A percentile compares a stretch with the other conserved stretches of the same genome.
phyloP scores from a whole-genome alignment of 2,329 filamentous ascomycete species.

The Aspergillus spinulosporus region DNA sequence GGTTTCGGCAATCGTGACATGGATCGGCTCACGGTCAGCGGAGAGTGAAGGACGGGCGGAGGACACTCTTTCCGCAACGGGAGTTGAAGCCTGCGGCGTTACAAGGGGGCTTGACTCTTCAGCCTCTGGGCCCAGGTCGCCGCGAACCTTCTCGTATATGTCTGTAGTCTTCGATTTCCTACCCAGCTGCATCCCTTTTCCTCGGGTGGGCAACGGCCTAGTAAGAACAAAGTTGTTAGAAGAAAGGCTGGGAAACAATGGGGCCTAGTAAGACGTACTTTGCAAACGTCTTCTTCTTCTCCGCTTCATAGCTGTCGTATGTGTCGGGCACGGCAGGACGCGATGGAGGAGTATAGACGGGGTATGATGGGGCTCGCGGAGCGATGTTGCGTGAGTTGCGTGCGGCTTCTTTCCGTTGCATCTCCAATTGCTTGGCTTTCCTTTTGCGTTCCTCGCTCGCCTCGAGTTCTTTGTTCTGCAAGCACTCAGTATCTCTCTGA shows the following conservation, averaged over 20 bases:
- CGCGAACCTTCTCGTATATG: slow-evolving; percentile 93
- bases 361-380: slow-evolving; percentile 78
- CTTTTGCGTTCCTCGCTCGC: slow-evolving; percentile 97
- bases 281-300: slow-evolving; percentile 88
- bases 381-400: slow-evolving; percentile 67
- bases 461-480: slow-evolving; percentile 94
- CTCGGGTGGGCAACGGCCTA: slow-evolving; percentile 66
- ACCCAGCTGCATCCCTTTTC: slow-evolving; percentile 98
- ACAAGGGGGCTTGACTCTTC: slow-evolving; percentile 73
- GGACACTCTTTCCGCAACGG: slow-evolving; percentile 53
- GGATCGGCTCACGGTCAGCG: slow-evolving; percentile 78
- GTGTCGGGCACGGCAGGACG: slow-evolving; percentile 74
- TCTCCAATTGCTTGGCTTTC: slow-evolving; percentile 97
- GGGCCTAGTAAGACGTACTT: slow-evolving; percentile 58
- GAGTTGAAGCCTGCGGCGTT: slow-evolving; percentile 54
- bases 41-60: slow-evolving; percentile 64
- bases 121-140: slow-evolving; percentile 82
- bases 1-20: slow-evolving; percentile 84
- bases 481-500: slow-evolving; percentile 25
- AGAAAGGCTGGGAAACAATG: background rate
- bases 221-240: slow-evolving; percentile 37
- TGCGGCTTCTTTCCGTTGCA: slow-evolving; percentile 96
- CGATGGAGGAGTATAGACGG: slow-evolving; percentile 79
- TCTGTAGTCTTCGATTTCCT: slow-evolving; percentile 98
- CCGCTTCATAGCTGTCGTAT: slow-evolving; percentile 92